Conservation (phyloP, 1,284 basidiomycete species). For the Paramarasmius palmivorus region DNA sequence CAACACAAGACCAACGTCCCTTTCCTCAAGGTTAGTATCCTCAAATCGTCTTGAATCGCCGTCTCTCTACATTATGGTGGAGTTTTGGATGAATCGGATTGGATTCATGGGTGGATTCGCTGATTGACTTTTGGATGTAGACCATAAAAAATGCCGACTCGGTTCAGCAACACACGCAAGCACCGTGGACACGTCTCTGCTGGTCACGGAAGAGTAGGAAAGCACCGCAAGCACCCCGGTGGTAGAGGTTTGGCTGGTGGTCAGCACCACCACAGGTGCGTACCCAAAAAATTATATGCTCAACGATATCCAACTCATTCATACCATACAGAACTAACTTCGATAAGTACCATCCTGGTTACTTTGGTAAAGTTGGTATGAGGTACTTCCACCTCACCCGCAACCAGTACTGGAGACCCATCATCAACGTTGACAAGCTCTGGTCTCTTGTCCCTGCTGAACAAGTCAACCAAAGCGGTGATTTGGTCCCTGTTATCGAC, state of each 20-base stretch:
- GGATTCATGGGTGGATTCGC: constrained; percentile 42
- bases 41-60: constrained; percentile 20
- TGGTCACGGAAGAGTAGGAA: constrained; percentile 99
- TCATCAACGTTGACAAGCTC: constrained; percentile 96
- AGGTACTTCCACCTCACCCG: constrained; percentile 95
- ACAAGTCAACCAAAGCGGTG: constrained; percentile 65
- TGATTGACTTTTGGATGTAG: constrained; percentile 27
- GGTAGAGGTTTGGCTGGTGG: constrained; percentile 99
- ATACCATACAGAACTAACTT: constrained; percentile 71
- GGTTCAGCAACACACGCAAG: constrained; percentile 95
- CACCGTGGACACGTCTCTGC: constrained; percentile 98
- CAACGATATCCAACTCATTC: not conserved
- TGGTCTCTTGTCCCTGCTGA: constrained; percentile 79
- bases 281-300: constrained; percentile 19
- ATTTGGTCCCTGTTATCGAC: constrained; percentile 91
- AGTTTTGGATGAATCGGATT: constrained; percentile 23
- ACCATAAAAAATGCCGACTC: constrained; percentile 85
- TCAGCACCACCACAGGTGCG: constrained; percentile 97
- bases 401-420: constrained; percentile 89
- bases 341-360: constrained; percentile 97
- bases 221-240: constrained; percentile 99
- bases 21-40: constrained; percentile 64
- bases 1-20: constrained; percentile 42
- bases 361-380: constrained; percentile 99
- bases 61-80: constrained; percentile 11